A percentile compares a stretch with the other conserved stretches of the same genome.
Conservation (phyloP, 2,329 filamentous ascomycete species). For the Diaporthe sp. region DNA sequence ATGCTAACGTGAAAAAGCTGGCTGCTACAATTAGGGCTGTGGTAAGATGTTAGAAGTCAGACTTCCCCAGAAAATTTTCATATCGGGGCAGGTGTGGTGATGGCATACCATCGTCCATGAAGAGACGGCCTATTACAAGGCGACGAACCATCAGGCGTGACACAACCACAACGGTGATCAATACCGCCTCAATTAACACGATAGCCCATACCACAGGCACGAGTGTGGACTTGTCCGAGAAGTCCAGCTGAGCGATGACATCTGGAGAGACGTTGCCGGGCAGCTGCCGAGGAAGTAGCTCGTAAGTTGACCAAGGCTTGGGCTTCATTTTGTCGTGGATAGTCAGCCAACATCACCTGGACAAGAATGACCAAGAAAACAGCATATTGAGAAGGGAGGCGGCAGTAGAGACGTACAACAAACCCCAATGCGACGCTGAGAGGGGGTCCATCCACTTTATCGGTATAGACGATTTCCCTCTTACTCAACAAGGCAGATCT, state of each 20-base stretch:
- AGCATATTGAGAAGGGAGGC: background rate
- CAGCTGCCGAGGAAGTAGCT: background rate
- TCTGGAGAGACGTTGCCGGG: background rate
- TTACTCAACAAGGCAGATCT: background rate
- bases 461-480: background rate
- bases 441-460: background rate
- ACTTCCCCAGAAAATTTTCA: background rate
- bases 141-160: conserved; percentile 9
- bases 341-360: background rate
- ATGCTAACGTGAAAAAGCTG: conserved; percentile 7
- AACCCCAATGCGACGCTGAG: background rate
- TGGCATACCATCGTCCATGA: conserved; percentile 13
- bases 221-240: conserved; percentile 8
- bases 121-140: background rate
- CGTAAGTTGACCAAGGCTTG: background rate
- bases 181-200: background rate
- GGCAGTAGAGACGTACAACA: background rate
- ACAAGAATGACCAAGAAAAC: background rate
- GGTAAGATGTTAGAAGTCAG: background rate
- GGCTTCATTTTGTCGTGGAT: background rate
- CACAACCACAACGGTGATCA: conserved; percentile 13
- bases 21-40: conserved; percentile 7
- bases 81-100: background rate
- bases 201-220: conserved; percentile 15
- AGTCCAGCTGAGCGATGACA: conserved; percentile 5